Evolutionary conservation across 805 yeast genomes (phyloP).

Genomic region (Cyberlindnera suaveolens): DNA sequence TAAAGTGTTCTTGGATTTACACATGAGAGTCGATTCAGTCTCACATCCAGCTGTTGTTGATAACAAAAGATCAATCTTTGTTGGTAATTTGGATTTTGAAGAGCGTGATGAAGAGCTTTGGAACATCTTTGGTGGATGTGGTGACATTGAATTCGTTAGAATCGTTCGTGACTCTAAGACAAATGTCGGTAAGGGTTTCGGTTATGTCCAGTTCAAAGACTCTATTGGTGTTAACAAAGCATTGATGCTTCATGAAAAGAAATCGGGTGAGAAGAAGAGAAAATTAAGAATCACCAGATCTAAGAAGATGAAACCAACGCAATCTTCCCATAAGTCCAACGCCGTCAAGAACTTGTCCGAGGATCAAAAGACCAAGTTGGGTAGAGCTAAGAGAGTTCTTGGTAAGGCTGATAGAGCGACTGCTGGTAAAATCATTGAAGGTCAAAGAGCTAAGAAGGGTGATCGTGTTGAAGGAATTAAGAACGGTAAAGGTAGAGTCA

Average conservation of each 20-base stretch:
- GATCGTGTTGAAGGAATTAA: constrained; percentile 53
- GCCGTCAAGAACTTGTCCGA: constrained; percentile 41
- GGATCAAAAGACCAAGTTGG: constrained; percentile 67
- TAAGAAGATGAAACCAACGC: constrained; percentile 29
- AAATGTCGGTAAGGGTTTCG: constrained; percentile 95
- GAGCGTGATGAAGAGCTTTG: constrained; percentile 87
- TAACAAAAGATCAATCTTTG: constrained; percentile 76
- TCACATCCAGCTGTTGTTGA: constrained; percentile 86
- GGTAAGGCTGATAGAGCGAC: constrained; percentile 77
- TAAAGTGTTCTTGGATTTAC: constrained; percentile 59
- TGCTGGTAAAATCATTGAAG: constrained; percentile 61
- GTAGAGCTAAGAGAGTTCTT: constrained; percentile 69
- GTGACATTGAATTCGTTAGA: constrained; percentile 82
- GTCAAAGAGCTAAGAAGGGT: constrained; percentile 72
- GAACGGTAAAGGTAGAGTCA: constrained; percentile 44
- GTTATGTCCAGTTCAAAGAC: constrained; percentile 85
- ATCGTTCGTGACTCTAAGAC: constrained; percentile 89
- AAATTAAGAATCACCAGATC: constrained; percentile 74
- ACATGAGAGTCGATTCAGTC: constrained; percentile 87
- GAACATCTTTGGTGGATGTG: constrained; percentile 64
- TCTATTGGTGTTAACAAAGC: constrained; percentile 74
- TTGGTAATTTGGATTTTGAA: constrained; percentile 92
- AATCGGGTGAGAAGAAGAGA: constrained; percentile 42
- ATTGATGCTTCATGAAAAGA: constrained; percentile 65
- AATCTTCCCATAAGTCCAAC: constrained; percentile 6